A percentile compares a stretch with the other conserved stretches of the same genome.
phyloP scores from a whole-genome alignment of 139 green algal genomes.

The Chlamydomonas urium region DNA sequence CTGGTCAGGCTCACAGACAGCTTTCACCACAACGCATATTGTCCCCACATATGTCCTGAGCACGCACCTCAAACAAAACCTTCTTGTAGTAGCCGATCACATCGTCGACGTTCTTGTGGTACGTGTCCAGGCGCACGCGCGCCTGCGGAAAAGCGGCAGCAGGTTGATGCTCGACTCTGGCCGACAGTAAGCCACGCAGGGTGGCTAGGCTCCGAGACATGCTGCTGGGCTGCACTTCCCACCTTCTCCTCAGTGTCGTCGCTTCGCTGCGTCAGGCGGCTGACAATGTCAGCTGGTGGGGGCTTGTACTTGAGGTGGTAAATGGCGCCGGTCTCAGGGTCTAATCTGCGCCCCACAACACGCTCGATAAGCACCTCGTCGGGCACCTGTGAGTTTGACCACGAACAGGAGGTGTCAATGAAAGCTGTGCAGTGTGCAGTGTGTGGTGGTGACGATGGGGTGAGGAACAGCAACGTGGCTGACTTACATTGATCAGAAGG shows the following conservation, averaged over 20 bases:
- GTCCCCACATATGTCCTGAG: background rate
- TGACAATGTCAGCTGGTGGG: constrained; percentile 67
- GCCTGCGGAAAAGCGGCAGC: constrained; percentile 31
- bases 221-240: background rate
- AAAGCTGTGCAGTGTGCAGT: background rate
- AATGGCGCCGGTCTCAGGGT: constrained; percentile 92
- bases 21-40: too few species aligned
- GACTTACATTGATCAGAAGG: constrained; percentile 80
- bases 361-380: constrained; percentile 91
- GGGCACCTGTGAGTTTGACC: constrained; percentile 56
- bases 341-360: constrained; percentile 85
- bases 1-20: background rate
- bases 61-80: constrained; percentile 58
- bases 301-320: constrained; percentile 91
- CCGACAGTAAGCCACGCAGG: too few species aligned
- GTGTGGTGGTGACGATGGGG: background rate
- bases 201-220: too few species aligned
- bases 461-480: background rate
- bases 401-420: background rate
- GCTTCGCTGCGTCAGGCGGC: constrained; percentile 64
- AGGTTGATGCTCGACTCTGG: too few species aligned
- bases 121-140: constrained; percentile 57
- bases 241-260: constrained; percentile 97
- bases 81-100: constrained; percentile 79
- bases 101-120: constrained; percentile 76